A percentile compares a stretch with the other conserved stretches of the same genome.
phyloP scores from a whole-genome alignment of 108 stramenopile species.

The Conticribra weissflogii region DNA sequence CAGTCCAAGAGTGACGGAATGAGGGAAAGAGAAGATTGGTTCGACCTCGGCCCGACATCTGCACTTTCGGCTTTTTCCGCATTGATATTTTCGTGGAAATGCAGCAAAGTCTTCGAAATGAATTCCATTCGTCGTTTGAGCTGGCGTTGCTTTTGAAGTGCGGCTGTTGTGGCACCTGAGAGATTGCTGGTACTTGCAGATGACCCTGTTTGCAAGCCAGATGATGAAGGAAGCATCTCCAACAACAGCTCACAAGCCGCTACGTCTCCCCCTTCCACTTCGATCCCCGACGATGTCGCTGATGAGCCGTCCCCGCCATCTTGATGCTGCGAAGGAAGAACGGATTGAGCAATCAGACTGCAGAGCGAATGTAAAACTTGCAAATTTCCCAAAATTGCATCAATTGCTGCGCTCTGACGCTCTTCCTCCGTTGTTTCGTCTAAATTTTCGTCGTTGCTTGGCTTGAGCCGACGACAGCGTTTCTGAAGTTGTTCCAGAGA shows the following conservation, averaged over 20 bases:
- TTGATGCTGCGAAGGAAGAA: conserved; percentile 9
- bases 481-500: conserved; percentile 48
- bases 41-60: conserved; percentile 4
- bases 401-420: conserved; percentile 12
- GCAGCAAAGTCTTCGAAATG: conserved; percentile 36
- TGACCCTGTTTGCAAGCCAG: background rate
- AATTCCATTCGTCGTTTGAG: conserved; percentile 34
- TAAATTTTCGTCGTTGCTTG: background rate
- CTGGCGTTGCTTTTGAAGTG: conserved; percentile 22
- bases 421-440: conserved; percentile 19
- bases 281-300: conserved; percentile 18
- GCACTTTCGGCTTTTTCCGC: background rate
- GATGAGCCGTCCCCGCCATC: background rate
- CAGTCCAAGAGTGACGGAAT: conserved; percentile 58
- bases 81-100: conserved; percentile 32
- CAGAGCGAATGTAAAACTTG: conserved; percentile 27
- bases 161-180: conserved; percentile 16
- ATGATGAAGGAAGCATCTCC: conserved; percentile 12
- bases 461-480: conserved; percentile 21
- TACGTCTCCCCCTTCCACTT: conserved; percentile 47
- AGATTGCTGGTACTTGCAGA: background rate
- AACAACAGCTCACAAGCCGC: conserved; percentile 41
- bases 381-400: conserved; percentile 24
- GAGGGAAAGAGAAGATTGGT: conserved; percentile 14
- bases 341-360: conserved; percentile 29